Evolutionary conservation across 2,329 filamentous ascomycete species (phyloP), one percentile per base, ranked within the genome.

Genomic region (Podosphaera xanthii): DNA sequence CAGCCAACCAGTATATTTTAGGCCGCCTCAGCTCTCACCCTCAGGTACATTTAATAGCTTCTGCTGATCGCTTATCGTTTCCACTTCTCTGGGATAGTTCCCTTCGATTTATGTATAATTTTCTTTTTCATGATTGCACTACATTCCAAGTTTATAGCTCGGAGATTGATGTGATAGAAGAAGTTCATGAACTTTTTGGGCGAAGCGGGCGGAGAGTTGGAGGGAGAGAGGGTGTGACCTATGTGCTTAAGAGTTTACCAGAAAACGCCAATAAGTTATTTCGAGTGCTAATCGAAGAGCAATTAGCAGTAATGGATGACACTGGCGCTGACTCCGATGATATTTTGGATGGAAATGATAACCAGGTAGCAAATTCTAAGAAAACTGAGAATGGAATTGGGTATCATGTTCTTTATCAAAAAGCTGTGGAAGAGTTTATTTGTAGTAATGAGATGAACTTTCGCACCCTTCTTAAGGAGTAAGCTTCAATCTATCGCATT

Each of bases 381-480:
- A 63, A 58, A 56, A 59, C 42, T 56, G 72, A 75, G 34, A 66
- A 80, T 2, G 89, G 86, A 0, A 82, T 98, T 14, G 91, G 97
- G 72, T 97, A 96, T 69, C 78, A 88, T 31, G 83, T 88, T 65
- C 71, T 98, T 63, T 98, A 97, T 68, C 89, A 94, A 69, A 96
- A 95, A 73, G 90, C 92, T 2, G 85, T 91, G 4, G 90, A 96
- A 71, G 89, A 95, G 68, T 97, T 98, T 70, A 92, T 98, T 57
- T 96, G 91, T 70, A 92, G 87, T 65, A 95, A 86, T 61, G 92
- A 97, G 73, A 89, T 97, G 79, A 89, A 87, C 62, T 97, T 97
- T 73, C 79, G 92, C 61, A 95, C 90, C 34, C 70, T 98, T 68
- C 72, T 98, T 62, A 97, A 97, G 72, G 92, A 98, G 78, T 92